Base-by-base conservation (phyloP, 148 eudicot species). In the Rhododendron simsii region DNA sequence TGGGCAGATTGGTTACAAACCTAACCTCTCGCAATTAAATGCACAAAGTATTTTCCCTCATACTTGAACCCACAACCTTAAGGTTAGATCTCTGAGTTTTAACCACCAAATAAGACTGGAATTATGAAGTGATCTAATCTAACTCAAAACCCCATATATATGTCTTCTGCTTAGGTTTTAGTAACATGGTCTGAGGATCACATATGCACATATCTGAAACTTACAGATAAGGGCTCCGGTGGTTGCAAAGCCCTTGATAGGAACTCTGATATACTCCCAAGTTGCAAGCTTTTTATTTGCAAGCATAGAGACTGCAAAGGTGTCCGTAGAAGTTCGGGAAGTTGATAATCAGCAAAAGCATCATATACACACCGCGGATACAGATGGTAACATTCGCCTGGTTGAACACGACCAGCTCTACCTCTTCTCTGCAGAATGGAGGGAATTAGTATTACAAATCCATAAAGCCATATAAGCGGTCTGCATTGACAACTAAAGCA, bases 401-500 rank as follows among this genome's bases (percentile, higher is more conserved):
- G 90, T 87, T 95, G 99, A 79, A 97, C 98, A 91, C 99, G 99
- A 26, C 99, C 99, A 88, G 98, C 99, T 90, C 99, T 91, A 45
- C 99, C 98, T 91, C 91, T 95, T 92, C 98, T 92, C 98, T 97
- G 86, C 65, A 85, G 53, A 87, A 74, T 83, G 85, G 39, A 84
- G 28, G 18, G 80, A 88, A 35, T 73, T 63, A 81, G 39, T 61
- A 78, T 39, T 73, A 73, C 33, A 51, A 15, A 51, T 41, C 41
- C 67, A 87, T 16, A 41, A 3, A 63, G 59, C 14, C 47, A 53
- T 35, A 50, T 3, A 86, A 78, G 80, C 23, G 73, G 37, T n/a
- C 45, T 67, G 48, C 55, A 44, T 78, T 51, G 67, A 39, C 74
- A 59, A 75, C 30, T 63, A 7, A 48, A 85, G 57, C 6, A 47